Evolutionary conservation across 495 filamentous ascomycete species (phyloP), one percentile per base, ranked within the genome.

Genomic region (Emericellopsis terricola): DNA sequence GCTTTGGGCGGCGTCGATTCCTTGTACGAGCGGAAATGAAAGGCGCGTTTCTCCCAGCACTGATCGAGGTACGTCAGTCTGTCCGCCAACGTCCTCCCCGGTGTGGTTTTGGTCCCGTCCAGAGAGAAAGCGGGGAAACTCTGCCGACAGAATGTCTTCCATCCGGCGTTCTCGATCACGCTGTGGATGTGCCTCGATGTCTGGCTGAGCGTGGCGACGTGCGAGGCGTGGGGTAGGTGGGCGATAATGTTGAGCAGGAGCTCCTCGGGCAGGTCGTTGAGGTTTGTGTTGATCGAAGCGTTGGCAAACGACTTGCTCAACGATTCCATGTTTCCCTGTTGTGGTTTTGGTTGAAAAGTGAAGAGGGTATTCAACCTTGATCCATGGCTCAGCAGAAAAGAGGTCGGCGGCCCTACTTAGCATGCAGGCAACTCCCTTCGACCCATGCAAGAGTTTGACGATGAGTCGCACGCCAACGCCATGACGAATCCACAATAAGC

Each of bases 41-140:
- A 37, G 4, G 51, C 38, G 5, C 58, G 44, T 5, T 41, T 47
- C 16, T 62, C 59, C 60, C 60, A 65, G 39, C 53, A 56, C 3
- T 59, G 44, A 11, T 52, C 54, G 34, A 63, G 60, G 24, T 45
- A 52, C 2, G 58, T 63, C 29, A 61, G 33, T 0, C 48, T 47
- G 2, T 49, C 45, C 8, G 59, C 60, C 11, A 57, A 39, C 10
- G 51, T 38, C 6, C 26, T 40, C 57, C 57, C 62, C 23, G 6
- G 11, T 9, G 49, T 47, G 15, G 37, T 13, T 8, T 10, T 23
- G n/a, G 33, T 35, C 9, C 23, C 43, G 2, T 23, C 34, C 8
- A 60, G 46, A 26, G 23, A 6, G 23, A 26, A 26, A 1, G 52
- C 52, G 8, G 42, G 44, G 33, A 64, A 64, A n/a, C 47, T 41